Evolutionary conservation across 176 grass and related monocot species (phyloP).

Genomic region (Oryza punctata): DNA sequence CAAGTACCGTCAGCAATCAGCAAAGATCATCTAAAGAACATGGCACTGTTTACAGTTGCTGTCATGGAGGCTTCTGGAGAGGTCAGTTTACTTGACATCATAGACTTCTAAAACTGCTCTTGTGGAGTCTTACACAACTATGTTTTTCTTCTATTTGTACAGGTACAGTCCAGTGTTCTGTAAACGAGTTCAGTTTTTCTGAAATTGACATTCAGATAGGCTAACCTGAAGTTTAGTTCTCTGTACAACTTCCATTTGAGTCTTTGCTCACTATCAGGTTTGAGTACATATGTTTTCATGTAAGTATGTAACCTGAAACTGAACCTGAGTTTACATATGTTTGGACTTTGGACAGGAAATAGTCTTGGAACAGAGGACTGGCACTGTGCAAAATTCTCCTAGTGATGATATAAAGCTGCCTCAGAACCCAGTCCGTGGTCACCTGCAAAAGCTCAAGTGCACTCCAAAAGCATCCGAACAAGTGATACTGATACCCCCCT

Average conservation of each 20-base stretch:
- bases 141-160: background rate
- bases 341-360: slow-evolving; percentile 60
- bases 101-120: background rate
- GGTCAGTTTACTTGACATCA: slow-evolving; percentile 53
- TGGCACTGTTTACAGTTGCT: slow-evolving; percentile 78
- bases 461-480: slow-evolving; percentile 52
- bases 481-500: slow-evolving; percentile 34
- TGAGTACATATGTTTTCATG: background rate
- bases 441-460: slow-evolving; percentile 84
- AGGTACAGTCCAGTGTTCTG: background rate
- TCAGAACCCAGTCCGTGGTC: slow-evolving; percentile 85
- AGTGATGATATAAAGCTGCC: slow-evolving; percentile 45
- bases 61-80: slow-evolving; percentile 70
- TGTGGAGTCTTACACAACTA: background rate
- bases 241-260: background rate
- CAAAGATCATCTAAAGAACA: slow-evolving; percentile 51
- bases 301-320: background rate
- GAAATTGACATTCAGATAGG: background rate
- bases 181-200: background rate
- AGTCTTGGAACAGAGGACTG: slow-evolving; percentile 77
- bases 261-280: background rate
- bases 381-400: slow-evolving; percentile 86
- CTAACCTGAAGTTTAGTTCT: background rate
- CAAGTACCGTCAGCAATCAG: slow-evolving; percentile 36
- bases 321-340: slow-evolving; percentile 12